phyloP scores from a whole-genome alignment of 2,329 filamentous ascomycete species.

The Diaporthe citrichinensis region DNA sequence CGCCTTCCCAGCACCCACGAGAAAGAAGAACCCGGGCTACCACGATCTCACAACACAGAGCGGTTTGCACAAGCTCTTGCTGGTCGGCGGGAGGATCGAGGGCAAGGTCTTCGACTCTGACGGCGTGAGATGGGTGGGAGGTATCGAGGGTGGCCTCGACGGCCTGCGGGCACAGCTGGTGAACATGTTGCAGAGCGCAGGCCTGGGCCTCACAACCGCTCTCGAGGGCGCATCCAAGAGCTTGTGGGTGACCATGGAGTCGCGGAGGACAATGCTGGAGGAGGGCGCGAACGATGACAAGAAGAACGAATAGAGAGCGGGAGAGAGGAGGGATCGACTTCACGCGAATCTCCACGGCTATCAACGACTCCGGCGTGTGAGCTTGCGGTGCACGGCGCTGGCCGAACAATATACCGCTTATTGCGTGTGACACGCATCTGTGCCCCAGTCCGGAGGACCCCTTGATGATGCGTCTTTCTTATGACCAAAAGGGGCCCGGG shows the following conservation, averaged over 20 bases:
- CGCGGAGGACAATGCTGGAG: constrained; percentile 84
- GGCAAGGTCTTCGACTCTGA: constrained; percentile 85
- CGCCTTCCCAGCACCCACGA: constrained; percentile 82
- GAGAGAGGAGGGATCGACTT: too few species aligned
- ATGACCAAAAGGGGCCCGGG: background rate
- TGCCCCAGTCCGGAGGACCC: background rate
- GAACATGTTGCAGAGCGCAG: constrained; percentile 82
- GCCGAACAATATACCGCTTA: background rate
- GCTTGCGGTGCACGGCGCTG: background rate
- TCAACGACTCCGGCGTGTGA: background rate
- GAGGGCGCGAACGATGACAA: constrained; percentile 48
- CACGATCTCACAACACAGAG: constrained; percentile 84
- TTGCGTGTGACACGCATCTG: background rate
- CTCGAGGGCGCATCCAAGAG: constrained; percentile 85
- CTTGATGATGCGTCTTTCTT: background rate
- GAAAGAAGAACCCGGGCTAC: constrained; percentile 83
- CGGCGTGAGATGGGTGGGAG: constrained; percentile 75
- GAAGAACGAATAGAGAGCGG: constrained; percentile 45
- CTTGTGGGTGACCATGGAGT: constrained; percentile 90
- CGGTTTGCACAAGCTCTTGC: constrained; percentile 87
- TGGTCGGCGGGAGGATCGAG: constrained; percentile 90
- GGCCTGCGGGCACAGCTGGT: constrained; percentile 87
- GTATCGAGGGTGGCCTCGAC: constrained; percentile 85
- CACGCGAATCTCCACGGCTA: background rate
- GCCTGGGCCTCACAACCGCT: constrained; percentile 81